Evolutionary conservation across 108 stramenopile genomes (phyloP), one percentile per base, ranked within the genome.

Genomic region (Skeletonema potamos): DNA sequence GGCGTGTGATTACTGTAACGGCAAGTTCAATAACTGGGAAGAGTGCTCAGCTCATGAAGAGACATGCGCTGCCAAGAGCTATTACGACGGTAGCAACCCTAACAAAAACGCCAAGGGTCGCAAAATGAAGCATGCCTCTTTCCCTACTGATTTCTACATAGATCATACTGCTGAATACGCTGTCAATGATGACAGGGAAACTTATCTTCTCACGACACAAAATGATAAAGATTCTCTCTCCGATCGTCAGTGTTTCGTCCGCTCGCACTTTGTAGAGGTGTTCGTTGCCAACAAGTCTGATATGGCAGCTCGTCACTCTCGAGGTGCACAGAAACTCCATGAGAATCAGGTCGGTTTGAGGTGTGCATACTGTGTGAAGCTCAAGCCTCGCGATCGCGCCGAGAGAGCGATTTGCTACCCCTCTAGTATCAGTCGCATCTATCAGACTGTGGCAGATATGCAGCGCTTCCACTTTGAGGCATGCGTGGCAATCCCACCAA

Each of bases 401-500:
- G 90, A 93, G 66, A 85, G 94, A 24, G 90, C 94, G 13, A 83
- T 91, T 12, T 92, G 92, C 68, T 95, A 89, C 66, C 92, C 92
- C 27, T 79, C 79, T 9, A 80, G 81, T 20, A 87, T 92, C 62
- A 77, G 72, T 36, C 70, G 89, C 17, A 88, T 92, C 61, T 92
- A 92, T 64, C 92, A 92, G 46, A 90, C 89, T 8, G 88, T 92
- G 44, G 89, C 86, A 18, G 89, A 90, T 68, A 93, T 92, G 94
- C 92, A 95, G 64, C 83, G 94, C 15, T 93, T 92, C 74, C 94
- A 95, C 79, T 95, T 95, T 65, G 92, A 92, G 67, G 75, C 84
- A 15, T 95, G 94, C 67, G 72, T 77, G 15, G 87, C 88, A 44
- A 95, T 95, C 44, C 92, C 92, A 10, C 58, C 64, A 1, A 74